Base-by-base conservation (phyloP, 345 rosid genomes). In the Schrenkiella parvula region DNA sequence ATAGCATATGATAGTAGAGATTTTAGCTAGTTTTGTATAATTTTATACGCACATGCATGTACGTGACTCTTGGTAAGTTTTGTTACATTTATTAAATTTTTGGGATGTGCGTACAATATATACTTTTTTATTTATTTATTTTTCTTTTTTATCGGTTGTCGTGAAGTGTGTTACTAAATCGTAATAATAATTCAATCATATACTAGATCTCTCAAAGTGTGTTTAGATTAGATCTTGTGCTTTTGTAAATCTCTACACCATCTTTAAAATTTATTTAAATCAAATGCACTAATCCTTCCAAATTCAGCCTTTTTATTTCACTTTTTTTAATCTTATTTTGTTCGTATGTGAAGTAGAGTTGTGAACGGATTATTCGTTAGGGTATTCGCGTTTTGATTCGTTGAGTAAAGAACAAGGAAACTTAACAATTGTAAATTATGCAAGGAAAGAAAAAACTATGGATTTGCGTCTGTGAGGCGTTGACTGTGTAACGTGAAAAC, bases 11-110 rank as follows among this genome's bases (percentile, higher is more conserved):
- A 69, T 68, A 68, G 28, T 51, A 26, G 57, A 68, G 44, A 51
- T 22, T 68, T 67, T 67, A 53, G 62, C 41, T 68, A 68, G 61
- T 46, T 53, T 63, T 46, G 70, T 76, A 48, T 76, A 69, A 76
- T 76, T 35, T n/a, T 59, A 52, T 60, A 69, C 48, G 75, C 79
- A 76, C 79, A 76, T 69, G 79, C 79, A 76, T 69, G 79, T 76
- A 76, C 75, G 75, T 63, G 75, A 75, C 75, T 42, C 64, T 63
- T 4, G 43, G 74, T 69, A 69, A 46, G 3, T 62, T 75, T 62
- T 25, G 41, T 62, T 68, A 68, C 79, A 68, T 53, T 76, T 76
- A 68, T 68, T 68, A 53, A 51, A 54, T 10, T 69, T 68, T 69
- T 76, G 75, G 75, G 70, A 76, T 76, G 65, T 69, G 65, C 59